These are phyloP conservation scores for Rosellinia necatrix DNA, from an alignment of 2,329 filamentous ascomycete genomes.

Conservation along the genomic window DNA sequence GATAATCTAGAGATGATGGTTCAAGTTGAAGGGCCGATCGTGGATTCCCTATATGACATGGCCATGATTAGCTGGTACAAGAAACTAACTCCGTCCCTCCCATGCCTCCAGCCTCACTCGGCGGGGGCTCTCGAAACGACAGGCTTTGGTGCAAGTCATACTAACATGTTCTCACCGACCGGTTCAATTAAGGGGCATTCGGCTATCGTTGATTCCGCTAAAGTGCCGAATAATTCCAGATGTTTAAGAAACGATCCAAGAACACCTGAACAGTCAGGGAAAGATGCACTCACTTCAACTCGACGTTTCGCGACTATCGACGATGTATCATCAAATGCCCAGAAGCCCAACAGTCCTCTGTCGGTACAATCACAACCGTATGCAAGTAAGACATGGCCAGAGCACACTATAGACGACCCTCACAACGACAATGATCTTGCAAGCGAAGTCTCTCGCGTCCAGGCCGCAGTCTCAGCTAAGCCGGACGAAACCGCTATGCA, in stretches of 20 bases:
- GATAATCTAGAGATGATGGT: conserved; percentile 83
- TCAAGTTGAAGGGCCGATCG: conserved; percentile 75
- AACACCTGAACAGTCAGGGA: not conserved
- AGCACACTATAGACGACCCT: conserved; percentile 62
- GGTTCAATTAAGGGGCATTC: conserved; percentile 40
- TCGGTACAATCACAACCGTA: not conserved
- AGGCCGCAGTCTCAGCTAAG: conserved; percentile 57
- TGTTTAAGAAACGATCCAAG: not conserved
- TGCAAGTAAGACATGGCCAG: conserved; percentile 37
- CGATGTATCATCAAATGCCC: not conserved
- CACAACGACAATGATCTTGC: conserved; percentile 68
- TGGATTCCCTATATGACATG: conserved; percentile 76
- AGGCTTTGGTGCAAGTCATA: conserved; percentile 33
- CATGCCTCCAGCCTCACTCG: conserved; percentile 57
- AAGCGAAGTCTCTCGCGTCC: conserved; percentile 65
- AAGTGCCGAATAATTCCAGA: conserved; percentile 19
- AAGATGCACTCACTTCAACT: not conserved
- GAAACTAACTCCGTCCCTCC: conserved; percentile 62
- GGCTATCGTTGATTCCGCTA: conserved; percentile 36
- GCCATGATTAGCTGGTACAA: conserved; percentile 75
- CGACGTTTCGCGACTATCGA: not conserved
- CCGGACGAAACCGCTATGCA: conserved; percentile 58
- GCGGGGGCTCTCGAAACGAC: conserved; percentile 36
- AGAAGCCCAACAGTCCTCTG: not conserved
- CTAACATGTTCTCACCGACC: conserved; percentile 36